Base-by-base conservation (phyloP, 257 asterid genomes). In the Fraxinus anomala region DNA sequence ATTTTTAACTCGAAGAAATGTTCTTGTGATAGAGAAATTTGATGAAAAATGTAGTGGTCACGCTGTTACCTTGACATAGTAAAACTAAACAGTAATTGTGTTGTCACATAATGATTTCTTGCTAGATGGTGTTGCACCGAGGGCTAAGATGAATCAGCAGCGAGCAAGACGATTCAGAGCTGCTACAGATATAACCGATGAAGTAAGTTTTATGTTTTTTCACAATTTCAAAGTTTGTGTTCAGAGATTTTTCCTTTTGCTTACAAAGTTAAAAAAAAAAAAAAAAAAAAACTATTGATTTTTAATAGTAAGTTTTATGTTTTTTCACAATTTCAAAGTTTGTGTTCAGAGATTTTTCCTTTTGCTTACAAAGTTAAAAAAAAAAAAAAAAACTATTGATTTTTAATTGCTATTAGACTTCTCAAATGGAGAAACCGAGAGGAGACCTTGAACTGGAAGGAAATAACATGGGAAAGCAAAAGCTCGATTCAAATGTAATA, bases 121-220 rank as follows among this genome's bases (percentile, higher is more conserved):
- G 21, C 40, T 73, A 89, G 93, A 89, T 82, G 94, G 94, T 31
- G 94, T 89, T 79, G 94, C 94, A 16, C 94, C 92, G 12, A 85
- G 92, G 34, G 94, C 94, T 8, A 89, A 89, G 76, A 88, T 89
- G 94, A 89, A 89, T 80, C 94, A 88, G 74, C 94, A 89, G 78
- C 88, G 94, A 33, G 70, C 92, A 17, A 88, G 94, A 73, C 88
- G 94, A 49, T 89, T 89, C 81, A 82, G 86, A 80, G 83, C 94
- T 40, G 88, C 90, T 68, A 86, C 85, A 75, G 89, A 85, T 31
- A 85, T 84, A 17, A 80, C 87, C 5, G 87, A 83, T 8, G 87
- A 68, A 44, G 91, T 91, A 68, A 83, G 88, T 76, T 40, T 70
- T 39, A 34, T 77, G 65, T 12, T 80, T 16, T 82, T 82, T 33